Conservation (phyloP, 306 rosid species). For the Prunus mira region DNA sequence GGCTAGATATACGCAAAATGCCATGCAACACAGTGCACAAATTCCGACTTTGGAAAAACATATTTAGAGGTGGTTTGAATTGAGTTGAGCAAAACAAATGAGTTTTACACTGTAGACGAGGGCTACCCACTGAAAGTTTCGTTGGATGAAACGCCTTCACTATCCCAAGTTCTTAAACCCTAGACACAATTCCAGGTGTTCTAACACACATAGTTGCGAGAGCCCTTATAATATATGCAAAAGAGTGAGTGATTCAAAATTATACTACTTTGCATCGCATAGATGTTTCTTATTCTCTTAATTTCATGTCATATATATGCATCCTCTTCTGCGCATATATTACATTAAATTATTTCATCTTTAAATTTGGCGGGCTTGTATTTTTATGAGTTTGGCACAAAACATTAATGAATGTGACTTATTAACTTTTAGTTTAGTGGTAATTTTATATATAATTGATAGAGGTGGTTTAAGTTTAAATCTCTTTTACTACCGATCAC, state of each 20-base stretch:
- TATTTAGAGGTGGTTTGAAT: conserved; percentile 1
- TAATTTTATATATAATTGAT: too few species aligned
- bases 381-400: too few species aligned
- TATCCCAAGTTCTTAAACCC: not conserved
- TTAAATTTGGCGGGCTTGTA: too few species aligned
- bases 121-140: not conserved
- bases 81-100: not conserved
- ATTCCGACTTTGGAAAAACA: conserved; percentile 6
- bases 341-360: too few species aligned
- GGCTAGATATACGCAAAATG: not conserved
- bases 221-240: not conserved
- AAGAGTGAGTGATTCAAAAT: not conserved
- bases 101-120: not conserved
- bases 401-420: too few species aligned
- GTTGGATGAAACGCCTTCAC: not conserved
- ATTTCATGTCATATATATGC: not conserved
- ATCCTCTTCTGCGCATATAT: not conserved
- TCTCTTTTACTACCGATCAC: too few species aligned
- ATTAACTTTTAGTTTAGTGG: too few species aligned
- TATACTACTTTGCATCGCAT: not conserved
- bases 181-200: not conserved
- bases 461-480: too few species aligned
- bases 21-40: not conserved
- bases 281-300: not conserved
- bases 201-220: not conserved